Base-by-base conservation (phyloP, 2,329 filamentous ascomycete genomes). In the Nemania bipapillata region DNA sequence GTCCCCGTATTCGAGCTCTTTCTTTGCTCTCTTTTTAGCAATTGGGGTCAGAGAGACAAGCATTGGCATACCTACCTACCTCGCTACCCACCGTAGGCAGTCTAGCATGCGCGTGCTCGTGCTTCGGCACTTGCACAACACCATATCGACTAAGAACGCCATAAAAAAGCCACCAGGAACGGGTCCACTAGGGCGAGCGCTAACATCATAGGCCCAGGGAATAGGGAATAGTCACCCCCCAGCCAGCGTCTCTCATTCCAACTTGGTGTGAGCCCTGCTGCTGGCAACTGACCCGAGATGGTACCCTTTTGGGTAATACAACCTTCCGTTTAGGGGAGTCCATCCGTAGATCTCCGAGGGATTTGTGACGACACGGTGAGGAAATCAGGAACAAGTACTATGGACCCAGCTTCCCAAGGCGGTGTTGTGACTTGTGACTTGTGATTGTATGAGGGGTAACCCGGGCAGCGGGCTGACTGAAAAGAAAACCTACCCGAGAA, bases 251-350 rank as follows among this genome's bases (percentile, higher is more conserved):
- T 50, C 49, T 45, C 52, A 37, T 61, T 53, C 66, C 28, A 53
- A 58, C 45, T 26, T 68, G 49, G 28, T 37, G 35, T 28, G 5
- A 11, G 47, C n/a, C 37, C 37, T 22, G 6, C 35, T 28, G 15
- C 12, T 37, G 63, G 60, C 65, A 58, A 70, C 61, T 68, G 68
- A 68, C 64, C 66, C 24, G 54, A 66, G 63, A 69, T 60, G 35
- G 54, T 49, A 59, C 3, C 37, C 50, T 63, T 64, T 63, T 30
- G 50, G 35, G 56, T 15, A 60, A 59, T 68, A 62, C 65, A 70
- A 70, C 68, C 68, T 70, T 71, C 69, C 69, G 7, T n/a, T 67
- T 69, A 35, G 53, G 59, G 66, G 40, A 50, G 57, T 59, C 56
- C 49, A 67, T 63, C 59, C 56, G 69, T 59, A 50, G 66, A 70